phyloP scores from a whole-genome alignment of 192 early-diverging fungal genomes.

The Backusella parvicylindrica region DNA sequence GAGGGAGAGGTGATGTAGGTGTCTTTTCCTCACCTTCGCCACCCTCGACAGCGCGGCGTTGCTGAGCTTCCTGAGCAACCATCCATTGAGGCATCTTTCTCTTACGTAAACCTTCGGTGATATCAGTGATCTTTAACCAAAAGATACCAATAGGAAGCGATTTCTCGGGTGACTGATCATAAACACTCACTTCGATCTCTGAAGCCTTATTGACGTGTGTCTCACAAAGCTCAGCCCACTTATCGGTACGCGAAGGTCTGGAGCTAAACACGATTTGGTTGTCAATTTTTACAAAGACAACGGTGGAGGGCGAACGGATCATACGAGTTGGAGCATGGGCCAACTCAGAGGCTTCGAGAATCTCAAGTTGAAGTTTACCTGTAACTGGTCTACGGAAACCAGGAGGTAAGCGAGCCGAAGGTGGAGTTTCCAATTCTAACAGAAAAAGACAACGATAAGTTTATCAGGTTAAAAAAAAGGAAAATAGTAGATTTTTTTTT shows the following conservation, averaged over 20 bases:
- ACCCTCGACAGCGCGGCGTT: background rate
- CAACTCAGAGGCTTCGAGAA: slow-evolving; percentile 57
- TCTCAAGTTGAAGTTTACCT: slow-evolving; percentile 64
- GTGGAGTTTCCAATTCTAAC: slow-evolving; percentile 39
- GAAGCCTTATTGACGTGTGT: slow-evolving; percentile 84
- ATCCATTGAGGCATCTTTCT: slow-evolving; percentile 63
- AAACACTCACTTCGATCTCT: slow-evolving; percentile 88
- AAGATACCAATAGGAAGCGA: slow-evolving; percentile 73
- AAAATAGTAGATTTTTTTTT: too few relatives aligned
- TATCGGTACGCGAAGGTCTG: slow-evolving; percentile 57
- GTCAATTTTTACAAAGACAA: slow-evolving; percentile 79
- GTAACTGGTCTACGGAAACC: slow-evolving; percentile 69
- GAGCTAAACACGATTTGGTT: slow-evolving; percentile 75
- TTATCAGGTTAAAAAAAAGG: too few relatives aligned
- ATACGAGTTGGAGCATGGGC: slow-evolving; percentile 54
- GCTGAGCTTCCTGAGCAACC: slow-evolving; percentile 32
- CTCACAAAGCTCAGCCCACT: slow-evolving; percentile 85
- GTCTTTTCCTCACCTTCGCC: background rate
- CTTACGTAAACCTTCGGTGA: slow-evolving; percentile 80
- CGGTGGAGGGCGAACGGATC: slow-evolving; percentile 58
- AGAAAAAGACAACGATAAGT: too few relatives aligned
- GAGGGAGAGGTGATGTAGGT: background rate
- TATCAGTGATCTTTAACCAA: slow-evolving; percentile 93
- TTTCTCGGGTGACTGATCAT: slow-evolving; percentile 73
- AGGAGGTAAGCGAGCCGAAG: slow-evolving; percentile 46